Evolutionary conservation across 306 rosid species (phyloP).

Genomic region (Ochetophila trinervis): DNA sequence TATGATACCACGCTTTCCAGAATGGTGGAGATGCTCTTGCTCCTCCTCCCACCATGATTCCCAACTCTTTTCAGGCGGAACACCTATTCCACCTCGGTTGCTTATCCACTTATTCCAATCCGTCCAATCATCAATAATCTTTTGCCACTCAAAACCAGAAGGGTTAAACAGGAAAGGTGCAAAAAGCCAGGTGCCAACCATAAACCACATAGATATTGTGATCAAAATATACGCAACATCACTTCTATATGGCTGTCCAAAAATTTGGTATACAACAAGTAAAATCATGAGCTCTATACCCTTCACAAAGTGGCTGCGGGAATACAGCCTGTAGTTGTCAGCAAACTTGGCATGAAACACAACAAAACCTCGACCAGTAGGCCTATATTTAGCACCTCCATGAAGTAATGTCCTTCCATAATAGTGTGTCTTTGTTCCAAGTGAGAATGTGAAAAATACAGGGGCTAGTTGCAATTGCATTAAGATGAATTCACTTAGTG

Average conservation of each 20-base stretch:
- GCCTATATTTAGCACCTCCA: conserved; percentile 95
- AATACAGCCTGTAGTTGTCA: conserved; percentile 91
- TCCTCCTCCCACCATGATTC: conserved; percentile 99
- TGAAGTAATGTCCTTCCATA: conserved; percentile 95
- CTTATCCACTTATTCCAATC: conserved; percentile 99
- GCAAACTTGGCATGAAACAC: conserved; percentile 99
- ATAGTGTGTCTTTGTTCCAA: conserved; percentile 95
- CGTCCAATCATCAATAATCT: conserved; percentile 97
- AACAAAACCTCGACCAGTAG: conserved; percentile 96
- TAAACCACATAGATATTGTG: conserved; percentile 91
- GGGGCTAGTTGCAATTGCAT: conserved; percentile 98
- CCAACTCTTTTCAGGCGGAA: conserved; percentile 93
- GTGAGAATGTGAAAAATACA: conserved; percentile 93
- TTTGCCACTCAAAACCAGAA: conserved; percentile 99
- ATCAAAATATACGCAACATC: conserved; percentile 83
- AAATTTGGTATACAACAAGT: conserved; percentile 83
- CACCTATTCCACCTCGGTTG: conserved; percentile 92
- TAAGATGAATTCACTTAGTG: conserved; percentile 86
- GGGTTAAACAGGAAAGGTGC: conserved; percentile 98
- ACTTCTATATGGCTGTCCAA: conserved; percentile 72
- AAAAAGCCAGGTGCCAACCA: conserved; percentile 98
- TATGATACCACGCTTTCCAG: conserved; percentile 78
- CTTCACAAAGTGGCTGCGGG: conserved; percentile 98
- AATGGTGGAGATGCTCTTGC: conserved; percentile 87
- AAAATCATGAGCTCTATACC: conserved; percentile 90